Conservation (phyloP, 805 yeast species). For the Kodamaea kakaduensis region DNA sequence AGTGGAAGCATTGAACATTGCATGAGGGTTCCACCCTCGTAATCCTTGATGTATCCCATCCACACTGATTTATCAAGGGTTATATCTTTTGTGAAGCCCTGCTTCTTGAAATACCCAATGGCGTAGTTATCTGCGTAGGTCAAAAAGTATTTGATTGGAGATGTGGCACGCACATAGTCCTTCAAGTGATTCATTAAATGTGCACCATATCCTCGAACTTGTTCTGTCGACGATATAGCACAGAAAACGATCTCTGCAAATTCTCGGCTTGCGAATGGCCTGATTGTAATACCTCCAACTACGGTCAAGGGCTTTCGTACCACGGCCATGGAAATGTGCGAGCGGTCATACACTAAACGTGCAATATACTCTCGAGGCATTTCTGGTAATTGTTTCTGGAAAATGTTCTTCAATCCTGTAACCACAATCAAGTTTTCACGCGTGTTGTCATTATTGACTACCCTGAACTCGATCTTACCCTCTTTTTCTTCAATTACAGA, state of each 20-base stretch:
- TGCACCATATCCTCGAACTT: slow-evolving; percentile 98
- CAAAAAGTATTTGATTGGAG: slow-evolving; percentile 78
- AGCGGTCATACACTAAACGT: slow-evolving; percentile 87
- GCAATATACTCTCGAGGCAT: slow-evolving; percentile 98
- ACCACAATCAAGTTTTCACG: slow-evolving; percentile 84
- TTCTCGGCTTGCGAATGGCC: slow-evolving; percentile 85
- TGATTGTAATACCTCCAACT: slow-evolving; percentile 95
- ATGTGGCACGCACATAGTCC: slow-evolving; percentile 87
- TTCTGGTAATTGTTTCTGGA: slow-evolving; percentile 95
- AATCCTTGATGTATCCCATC: slow-evolving; percentile 99
- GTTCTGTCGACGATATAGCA: slow-evolving; percentile 96
- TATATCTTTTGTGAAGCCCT: slow-evolving; percentile 95
- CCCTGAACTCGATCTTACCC: slow-evolving; percentile 91
- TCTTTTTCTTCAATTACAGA: slow-evolving; percentile 92
- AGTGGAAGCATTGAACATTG: slow-evolving; percentile 92
- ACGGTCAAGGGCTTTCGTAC: slow-evolving; percentile 91
- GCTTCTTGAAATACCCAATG: slow-evolving; percentile 96
- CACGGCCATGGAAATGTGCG: slow-evolving; percentile 94
- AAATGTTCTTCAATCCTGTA: slow-evolving; percentile 92
- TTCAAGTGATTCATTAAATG: slow-evolving; percentile 97
- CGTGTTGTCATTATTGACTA: slow-evolving; percentile 91
- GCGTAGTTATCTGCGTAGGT: slow-evolving; percentile 99
- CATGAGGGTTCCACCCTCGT: slow-evolving; percentile 98
- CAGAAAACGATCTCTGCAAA: slow-evolving; percentile 99
- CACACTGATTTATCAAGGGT: slow-evolving; percentile 79